Percentiles rank a stretch among this genome's conserved stretches.
phyloP scores from a whole-genome alignment of 768 basidiomycete species.

The Xerocomus potaroensis region DNA sequence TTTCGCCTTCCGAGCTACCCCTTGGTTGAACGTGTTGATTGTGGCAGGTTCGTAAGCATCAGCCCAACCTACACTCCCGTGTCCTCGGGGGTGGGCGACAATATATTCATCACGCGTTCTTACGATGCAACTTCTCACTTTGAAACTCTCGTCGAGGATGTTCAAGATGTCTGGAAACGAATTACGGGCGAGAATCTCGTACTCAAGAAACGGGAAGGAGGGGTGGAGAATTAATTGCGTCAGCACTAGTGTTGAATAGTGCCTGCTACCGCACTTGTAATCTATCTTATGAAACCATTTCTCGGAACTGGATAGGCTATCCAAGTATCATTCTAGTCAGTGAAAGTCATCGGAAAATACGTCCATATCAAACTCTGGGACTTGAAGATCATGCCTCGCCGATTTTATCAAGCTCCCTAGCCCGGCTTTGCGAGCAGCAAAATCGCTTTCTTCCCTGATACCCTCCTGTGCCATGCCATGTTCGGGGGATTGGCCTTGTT shows the following conservation, averaged over 20 bases:
- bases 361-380: slow-evolving; percentile 86
- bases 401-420: slow-evolving; percentile 84
- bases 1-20: background rate
- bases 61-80: slow-evolving; percentile 88
- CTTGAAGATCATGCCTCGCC: slow-evolving; percentile 82
- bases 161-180: slow-evolving; percentile 93
- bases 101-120: slow-evolving; percentile 95
- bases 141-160: slow-evolving; percentile 97
- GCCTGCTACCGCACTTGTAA: slow-evolving; percentile 11
- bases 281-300: slow-evolving; percentile 6
- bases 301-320: slow-evolving; percentile 4
- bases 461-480: slow-evolving; percentile 25
- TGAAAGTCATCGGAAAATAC: slow-evolving; percentile 50
- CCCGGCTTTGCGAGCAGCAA: slow-evolving; percentile 63
- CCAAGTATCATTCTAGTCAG: slow-evolving; percentile 1
- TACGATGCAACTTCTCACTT: slow-evolving; percentile 99
- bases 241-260: slow-evolving; percentile 5
- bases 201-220: slow-evolving; percentile 82
- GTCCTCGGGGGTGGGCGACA: slow-evolving; percentile 72
- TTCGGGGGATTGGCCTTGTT: slow-evolving; percentile 50
- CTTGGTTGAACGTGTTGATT: slow-evolving; percentile 10
- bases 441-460: slow-evolving; percentile 49
- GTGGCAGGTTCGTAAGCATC: slow-evolving; percentile 79
- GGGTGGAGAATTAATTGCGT: slow-evolving; percentile 44
- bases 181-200: slow-evolving; percentile 74